Conservation (phyloP, 768 basidiomycete genomes). For the Cystoderma amianthinum region DNA sequence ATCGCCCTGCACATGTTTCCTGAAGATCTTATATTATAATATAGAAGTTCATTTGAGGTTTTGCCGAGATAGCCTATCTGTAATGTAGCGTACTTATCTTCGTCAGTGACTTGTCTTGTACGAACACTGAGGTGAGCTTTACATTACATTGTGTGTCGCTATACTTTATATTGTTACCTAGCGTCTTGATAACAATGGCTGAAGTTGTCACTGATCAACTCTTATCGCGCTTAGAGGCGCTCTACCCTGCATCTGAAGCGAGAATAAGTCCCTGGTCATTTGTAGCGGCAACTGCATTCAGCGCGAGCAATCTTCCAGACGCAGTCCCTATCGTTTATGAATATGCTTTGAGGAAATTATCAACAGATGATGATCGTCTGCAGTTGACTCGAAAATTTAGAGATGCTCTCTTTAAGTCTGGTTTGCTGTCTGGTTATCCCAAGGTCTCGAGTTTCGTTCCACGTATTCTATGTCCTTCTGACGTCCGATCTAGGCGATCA, state of each 20-base stretch:
- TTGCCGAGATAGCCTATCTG: no score
- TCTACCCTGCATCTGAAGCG: background rate
- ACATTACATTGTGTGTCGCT: no score
- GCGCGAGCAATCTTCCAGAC: constrained; percentile 52
- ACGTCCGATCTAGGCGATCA: constrained; percentile 46
- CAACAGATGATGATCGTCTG: constrained; percentile 20
- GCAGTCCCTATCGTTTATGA: constrained; percentile 49
- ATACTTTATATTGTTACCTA: no score
- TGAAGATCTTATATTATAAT: no score
- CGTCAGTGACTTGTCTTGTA: no score
- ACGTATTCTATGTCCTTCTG: no score
- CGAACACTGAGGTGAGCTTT: no score
- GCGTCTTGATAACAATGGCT: no score
- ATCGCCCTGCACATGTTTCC: no score
- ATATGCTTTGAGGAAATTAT: constrained; percentile 38
- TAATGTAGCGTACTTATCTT: no score
- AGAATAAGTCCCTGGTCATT: constrained; percentile 46
- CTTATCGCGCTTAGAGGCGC: constrained; percentile 4
- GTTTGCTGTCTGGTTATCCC: constrained; percentile 49
- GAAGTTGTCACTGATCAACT: constrained; percentile 3
- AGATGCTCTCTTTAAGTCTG: constrained; percentile 59
- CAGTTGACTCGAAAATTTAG: constrained; percentile 47
- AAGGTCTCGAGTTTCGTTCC: constrained; percentile 26
- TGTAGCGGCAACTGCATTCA: constrained; percentile 48
- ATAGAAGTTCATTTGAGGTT: no score